Evolutionary conservation across 192 early-diverging fungal genomes (phyloP), one percentile per base, ranked within the genome.

Genomic region (Linderina pennispora): DNA sequence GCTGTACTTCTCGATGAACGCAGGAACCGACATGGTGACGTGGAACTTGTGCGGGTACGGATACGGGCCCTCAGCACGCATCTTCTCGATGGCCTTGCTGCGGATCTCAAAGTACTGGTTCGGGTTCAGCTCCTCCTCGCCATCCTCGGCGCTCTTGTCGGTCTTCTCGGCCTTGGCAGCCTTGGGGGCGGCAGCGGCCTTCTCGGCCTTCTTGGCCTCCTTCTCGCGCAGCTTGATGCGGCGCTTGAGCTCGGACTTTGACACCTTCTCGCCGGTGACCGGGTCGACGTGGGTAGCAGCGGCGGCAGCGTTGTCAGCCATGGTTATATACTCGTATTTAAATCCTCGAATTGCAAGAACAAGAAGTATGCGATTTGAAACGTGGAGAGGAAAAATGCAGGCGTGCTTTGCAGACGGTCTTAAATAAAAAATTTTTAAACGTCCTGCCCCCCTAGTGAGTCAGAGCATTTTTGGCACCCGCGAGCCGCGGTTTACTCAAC

Each of bases 31-130:
- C 53, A 91, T 79, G 36, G 77, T 72, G 19, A 96, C 93, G 36
- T 93, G 69, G 85, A 95, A 99, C 82, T 99, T 99, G 85, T 99
- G 86, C 40, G 96, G 96, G 63, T 99, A 99, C 39, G 96, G 94
- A 57, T 88, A 86, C 52, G 92, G 89, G 28, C 83, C 76, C 50
- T 86, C 69, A 58, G 80, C 80, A 50, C 92, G 87, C 51, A 96
- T 75, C 78, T 86, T 79, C 45, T 77, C 77, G 47, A 99, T 78
- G 14, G 77, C 77, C 76, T 86, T 87, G 53, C 81, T 87, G 52
- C 96, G 85, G 68, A 94, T 85, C 77, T 99, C 96, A 81, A 99
- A 99, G 85, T 97, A 90, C 82, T 90, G 85, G 76, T 86, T 87
- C 39, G 89, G 94, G 74, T 82, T 91, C 54, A 93, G 73, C 49